phyloP scores from a whole-genome alignment of 306 rosid species.

The Gastrolobium bilobum region DNA sequence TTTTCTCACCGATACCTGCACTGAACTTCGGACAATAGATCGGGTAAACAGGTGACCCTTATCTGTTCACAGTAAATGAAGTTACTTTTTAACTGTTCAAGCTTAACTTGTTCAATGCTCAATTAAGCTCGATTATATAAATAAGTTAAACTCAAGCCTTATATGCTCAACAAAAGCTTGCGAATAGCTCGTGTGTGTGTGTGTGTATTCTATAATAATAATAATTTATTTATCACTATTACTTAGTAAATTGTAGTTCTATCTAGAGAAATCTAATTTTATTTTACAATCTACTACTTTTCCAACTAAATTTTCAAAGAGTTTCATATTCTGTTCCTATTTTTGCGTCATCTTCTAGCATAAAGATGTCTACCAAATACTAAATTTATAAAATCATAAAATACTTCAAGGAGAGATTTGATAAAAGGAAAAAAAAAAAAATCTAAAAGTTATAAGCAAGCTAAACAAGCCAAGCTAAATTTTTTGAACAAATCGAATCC shows the following conservation, averaged over 20 bases:
- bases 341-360: neutral
- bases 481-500: neutral
- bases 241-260: neutral
- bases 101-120: neutral
- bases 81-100: neutral
- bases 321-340: neutral
- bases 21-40: neutral
- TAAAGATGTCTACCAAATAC: neutral
- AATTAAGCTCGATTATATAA: neutral
- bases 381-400: neutral
- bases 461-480: neutral
- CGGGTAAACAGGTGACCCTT: neutral
- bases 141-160: neutral
- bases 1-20: slow-evolving; percentile 9
- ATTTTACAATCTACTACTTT: neutral
- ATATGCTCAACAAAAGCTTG: neutral
- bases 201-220: neutral
- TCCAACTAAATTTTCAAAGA: neutral
- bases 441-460: neutral
- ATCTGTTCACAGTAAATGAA: neutral
- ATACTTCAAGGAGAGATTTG: neutral
- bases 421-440: neutral
- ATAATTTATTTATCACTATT: neutral
- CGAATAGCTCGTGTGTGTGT: neutral
- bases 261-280: neutral